Evolutionary conservation across 1,284 basidiomycete species (phyloP).

Genomic region (Phaffia rhodozyma): DNA sequence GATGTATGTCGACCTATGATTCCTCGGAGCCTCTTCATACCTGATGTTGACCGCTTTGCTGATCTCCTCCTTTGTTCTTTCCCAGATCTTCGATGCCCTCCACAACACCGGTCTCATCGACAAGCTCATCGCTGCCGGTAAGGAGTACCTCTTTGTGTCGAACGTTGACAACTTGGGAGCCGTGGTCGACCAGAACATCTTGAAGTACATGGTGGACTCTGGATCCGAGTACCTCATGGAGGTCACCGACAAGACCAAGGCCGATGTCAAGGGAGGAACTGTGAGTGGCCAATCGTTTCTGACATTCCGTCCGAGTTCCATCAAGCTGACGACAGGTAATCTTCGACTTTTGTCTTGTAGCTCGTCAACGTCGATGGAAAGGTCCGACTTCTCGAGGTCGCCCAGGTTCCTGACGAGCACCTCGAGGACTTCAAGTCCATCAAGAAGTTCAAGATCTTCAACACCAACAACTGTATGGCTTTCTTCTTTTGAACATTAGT

Average conservation of each 20-base stretch:
- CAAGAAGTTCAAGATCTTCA: constrained; percentile 85
- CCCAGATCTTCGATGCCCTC: constrained; percentile 67
- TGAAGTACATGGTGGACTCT: constrained; percentile 73
- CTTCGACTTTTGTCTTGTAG: not conserved
- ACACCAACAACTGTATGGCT: constrained; percentile 70
- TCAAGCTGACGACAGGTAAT: not conserved
- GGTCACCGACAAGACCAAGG: constrained; percentile 99
- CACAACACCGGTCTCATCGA: constrained; percentile 93
- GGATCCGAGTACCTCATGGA: constrained; percentile 93
- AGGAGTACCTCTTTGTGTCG: constrained; percentile 98
- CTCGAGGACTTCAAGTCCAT: constrained; percentile 66
- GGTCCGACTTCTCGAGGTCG: constrained; percentile 91
- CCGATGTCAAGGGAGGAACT: constrained; percentile 99
- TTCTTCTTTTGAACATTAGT: not conserved
- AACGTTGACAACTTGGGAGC: constrained; percentile 99
- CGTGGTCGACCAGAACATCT: constrained; percentile 55
- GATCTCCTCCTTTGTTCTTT: not conserved
- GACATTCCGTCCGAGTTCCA: not conserved
- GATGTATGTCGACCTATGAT: constrained; percentile 39
- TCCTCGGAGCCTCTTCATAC: not conserved
- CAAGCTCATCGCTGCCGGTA: constrained; percentile 85
- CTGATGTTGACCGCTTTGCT: not conserved
- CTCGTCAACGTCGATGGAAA: constrained; percentile 86
- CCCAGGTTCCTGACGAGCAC: constrained; percentile 95
- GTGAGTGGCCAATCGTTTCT: constrained; percentile 34